phyloP scores from a whole-genome alignment of 1,284 basidiomycete species.

The Papiliotrema fonsecae region DNA sequence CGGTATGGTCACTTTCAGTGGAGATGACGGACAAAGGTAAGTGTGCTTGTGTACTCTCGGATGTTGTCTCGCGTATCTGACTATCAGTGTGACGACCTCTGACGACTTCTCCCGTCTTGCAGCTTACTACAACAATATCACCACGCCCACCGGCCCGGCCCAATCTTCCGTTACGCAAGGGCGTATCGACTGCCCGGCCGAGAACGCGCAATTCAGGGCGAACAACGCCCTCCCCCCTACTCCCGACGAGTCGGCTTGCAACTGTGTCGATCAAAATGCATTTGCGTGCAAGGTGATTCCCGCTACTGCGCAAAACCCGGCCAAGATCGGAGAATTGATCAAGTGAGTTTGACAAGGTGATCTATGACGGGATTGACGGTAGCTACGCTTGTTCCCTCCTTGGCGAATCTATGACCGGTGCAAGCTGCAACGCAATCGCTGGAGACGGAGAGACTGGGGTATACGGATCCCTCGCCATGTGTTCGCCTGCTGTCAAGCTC shows the following conservation, averaged over 20 bases:
- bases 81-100: constrained; percentile 28
- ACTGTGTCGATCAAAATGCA: constrained; percentile 60
- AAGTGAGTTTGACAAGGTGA: constrained; percentile 28
- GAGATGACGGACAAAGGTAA: constrained; percentile 36
- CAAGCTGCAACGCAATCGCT: constrained; percentile 62
- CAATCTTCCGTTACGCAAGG: constrained; percentile 54
- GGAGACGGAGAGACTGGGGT: constrained; percentile 67
- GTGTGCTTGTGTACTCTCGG: constrained; percentile 8
- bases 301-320: constrained; percentile 59
- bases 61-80: constrained; percentile 3
- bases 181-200: constrained; percentile 63
- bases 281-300: constrained; percentile 70
- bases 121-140: constrained; percentile 59
- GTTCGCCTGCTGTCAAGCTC: constrained; percentile 64
- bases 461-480: constrained; percentile 71
- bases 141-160: constrained; percentile 61
- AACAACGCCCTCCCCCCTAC: constrained; percentile 72
- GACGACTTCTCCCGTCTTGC: constrained; percentile 62
- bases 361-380: constrained; percentile 4
- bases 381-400: constrained; percentile 67
- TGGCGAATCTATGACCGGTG: constrained; percentile 55
- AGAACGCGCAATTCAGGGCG: constrained; percentile 60
- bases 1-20: constrained; percentile 72
- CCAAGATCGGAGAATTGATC: constrained; percentile 63
- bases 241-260: constrained; percentile 71